A percentile compares a stretch with the other conserved stretches of the same genome.
Conservation (phyloP, 257 asterid species). For the Nicotiana tomentosiformis region DNA sequence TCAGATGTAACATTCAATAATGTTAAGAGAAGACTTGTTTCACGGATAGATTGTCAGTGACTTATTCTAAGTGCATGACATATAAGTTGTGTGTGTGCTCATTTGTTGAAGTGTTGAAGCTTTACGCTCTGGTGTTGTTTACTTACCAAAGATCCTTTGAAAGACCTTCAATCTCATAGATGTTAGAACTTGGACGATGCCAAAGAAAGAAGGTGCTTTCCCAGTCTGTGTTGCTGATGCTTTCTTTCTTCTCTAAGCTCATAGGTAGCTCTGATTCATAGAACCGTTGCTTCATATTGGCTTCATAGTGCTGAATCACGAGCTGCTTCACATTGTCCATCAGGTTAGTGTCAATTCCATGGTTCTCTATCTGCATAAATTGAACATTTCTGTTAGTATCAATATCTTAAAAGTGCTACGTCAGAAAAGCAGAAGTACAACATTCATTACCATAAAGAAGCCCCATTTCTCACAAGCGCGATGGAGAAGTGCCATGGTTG, state of each 20-base stretch:
- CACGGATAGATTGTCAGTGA: background rate
- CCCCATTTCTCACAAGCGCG: slow-evolving; percentile 90
- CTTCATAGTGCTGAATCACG: slow-evolving; percentile 59
- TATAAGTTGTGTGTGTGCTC: background rate
- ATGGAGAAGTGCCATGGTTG: slow-evolving; percentile 67
- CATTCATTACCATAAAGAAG: slow-evolving; percentile 60
- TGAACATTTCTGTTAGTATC: background rate
- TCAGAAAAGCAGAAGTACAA: background rate
- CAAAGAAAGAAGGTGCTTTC: slow-evolving; percentile 64
- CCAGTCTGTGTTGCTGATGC: slow-evolving; percentile 50
- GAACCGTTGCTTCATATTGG: slow-evolving; percentile 46
- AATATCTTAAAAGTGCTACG: background rate
- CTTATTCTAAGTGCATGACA: background rate
- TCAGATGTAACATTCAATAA: background rate
- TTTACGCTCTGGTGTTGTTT: background rate
- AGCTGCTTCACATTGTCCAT: slow-evolving; percentile 62
- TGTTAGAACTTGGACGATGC: slow-evolving; percentile 71
- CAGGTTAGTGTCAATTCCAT: slow-evolving; percentile 46
- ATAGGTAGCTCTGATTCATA: slow-evolving; percentile 47
- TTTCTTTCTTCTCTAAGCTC: slow-evolving; percentile 35
- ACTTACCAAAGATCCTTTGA: slow-evolving; percentile 51
- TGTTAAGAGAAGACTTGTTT: background rate
- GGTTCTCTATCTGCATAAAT: slow-evolving; percentile 76
- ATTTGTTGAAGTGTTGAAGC: background rate
- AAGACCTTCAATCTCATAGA: slow-evolving; percentile 40